Evolutionary conservation across 2,329 filamentous ascomycete species (phyloP).

Genomic region (Fusarium dlaminii): DNA sequence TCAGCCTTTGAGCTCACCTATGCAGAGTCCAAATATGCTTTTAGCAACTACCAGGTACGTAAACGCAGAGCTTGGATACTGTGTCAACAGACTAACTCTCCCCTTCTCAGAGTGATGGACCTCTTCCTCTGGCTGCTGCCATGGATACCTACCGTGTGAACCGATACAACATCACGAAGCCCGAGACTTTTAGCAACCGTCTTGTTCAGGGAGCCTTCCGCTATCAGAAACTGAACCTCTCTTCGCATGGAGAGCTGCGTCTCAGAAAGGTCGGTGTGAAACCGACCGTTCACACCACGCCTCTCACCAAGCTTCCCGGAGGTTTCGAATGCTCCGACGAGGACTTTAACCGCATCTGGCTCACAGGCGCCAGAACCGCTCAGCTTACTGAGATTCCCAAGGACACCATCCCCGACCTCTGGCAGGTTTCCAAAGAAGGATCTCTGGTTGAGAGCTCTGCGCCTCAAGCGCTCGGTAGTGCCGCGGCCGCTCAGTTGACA

Average conservation of each 20-base stretch:
- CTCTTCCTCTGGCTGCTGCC: neutral
- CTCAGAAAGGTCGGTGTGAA: neutral
- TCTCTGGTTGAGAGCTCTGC: neutral
- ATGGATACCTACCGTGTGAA: neutral
- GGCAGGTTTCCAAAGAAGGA: neutral
- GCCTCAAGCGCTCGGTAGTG: neutral
- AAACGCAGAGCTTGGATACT: rapidly evolving
- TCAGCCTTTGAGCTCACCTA: neutral
- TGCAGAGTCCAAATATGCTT: neutral
- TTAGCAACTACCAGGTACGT: neutral
- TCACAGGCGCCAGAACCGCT: neutral
- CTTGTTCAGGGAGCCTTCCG: constrained; percentile 2
- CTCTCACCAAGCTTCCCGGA: neutral
- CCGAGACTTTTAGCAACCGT: neutral
- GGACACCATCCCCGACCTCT: neutral
- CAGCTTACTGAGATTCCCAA: neutral
- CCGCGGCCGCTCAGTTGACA: neutral
- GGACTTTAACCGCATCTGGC: neutral
- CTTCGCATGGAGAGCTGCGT: neutral
- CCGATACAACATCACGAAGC: neutral
- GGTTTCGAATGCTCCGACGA: neutral
- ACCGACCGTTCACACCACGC: neutral
- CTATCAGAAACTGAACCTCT: neutral
- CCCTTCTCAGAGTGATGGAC: neutral
- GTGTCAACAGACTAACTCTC: rapidly evolving